phyloP scores from a whole-genome alignment of 2,329 filamentous ascomycete genomes.

The Trichoderma sp. region DNA sequence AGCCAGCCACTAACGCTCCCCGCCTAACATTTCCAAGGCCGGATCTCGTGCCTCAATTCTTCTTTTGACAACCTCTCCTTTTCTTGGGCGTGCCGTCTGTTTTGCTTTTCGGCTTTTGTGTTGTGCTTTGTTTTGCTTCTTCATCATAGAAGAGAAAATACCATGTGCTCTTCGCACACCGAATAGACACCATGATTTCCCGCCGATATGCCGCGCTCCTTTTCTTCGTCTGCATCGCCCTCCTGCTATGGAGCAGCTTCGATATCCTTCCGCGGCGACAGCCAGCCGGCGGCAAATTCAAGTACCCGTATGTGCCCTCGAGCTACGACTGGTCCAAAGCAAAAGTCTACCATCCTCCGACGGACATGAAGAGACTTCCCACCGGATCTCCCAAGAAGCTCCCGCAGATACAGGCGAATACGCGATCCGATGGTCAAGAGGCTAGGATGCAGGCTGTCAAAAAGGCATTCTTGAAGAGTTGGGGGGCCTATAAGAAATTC shows the following conservation, averaged over 20 bases:
- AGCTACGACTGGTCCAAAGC: constrained; percentile 44
- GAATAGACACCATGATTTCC: constrained; percentile 31
- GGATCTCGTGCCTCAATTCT: no score
- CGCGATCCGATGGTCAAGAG: constrained; percentile 43
- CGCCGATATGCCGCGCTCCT: constrained; percentile 39
- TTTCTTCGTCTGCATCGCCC: constrained; percentile 31
- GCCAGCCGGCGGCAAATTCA: constrained; percentile 31
- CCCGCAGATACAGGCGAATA: constrained; percentile 47
- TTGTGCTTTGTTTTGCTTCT: no score
- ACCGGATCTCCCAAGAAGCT: constrained; percentile 38
- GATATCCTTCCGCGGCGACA: constrained; percentile 25
- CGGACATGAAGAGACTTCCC: constrained; percentile 39
- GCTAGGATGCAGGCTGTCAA: constrained; percentile 42
- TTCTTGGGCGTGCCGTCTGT: no score
- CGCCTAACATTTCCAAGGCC: no score
- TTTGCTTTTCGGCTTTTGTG: no score
- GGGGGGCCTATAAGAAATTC: constrained; percentile 55
- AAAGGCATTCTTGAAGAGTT: constrained; percentile 46
- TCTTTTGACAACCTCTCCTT: no score
- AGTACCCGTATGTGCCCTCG: constrained; percentile 36
- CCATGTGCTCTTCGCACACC: constrained; percentile 14
- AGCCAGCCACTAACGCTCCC: no score
- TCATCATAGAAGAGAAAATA: no score
- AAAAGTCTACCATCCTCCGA: constrained; percentile 38
- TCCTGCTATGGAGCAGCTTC: constrained; percentile 36